phyloP scores from a whole-genome alignment of 768 basidiomycete species.

The Hypsizygus marmoreus region DNA sequence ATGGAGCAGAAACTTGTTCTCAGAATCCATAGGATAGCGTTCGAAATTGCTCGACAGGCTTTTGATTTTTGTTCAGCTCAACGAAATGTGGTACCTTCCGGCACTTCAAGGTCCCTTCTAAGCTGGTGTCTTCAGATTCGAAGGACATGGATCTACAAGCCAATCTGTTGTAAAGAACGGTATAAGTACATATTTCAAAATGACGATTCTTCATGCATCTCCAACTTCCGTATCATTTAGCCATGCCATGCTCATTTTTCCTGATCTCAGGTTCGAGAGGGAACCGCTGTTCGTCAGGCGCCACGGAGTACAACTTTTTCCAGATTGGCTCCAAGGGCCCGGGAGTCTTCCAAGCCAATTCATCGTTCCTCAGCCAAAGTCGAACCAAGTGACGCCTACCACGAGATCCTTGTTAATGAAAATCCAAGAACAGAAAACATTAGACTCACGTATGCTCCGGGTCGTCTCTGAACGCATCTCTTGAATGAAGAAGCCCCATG shows the following conservation, averaged over 20 bases:
- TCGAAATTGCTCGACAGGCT: too few species aligned
- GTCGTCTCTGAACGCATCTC: slow-evolving; percentile 45
- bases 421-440: slow-evolving; percentile 10
- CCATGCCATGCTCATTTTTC: slow-evolving; percentile 33
- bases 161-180: too few species aligned
- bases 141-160: too few species aligned
- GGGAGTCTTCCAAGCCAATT: slow-evolving; percentile 47
- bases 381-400: slow-evolving; percentile 45
- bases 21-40: too few species aligned
- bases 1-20: too few species aligned
- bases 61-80: too few species aligned
- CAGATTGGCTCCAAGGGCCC: slow-evolving; percentile 37
- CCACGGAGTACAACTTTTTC: slow-evolving; percentile 39
- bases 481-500: slow-evolving; percentile 43
- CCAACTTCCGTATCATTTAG: slow-evolving; percentile 21
- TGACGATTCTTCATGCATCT: too few species aligned
- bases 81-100: too few species aligned
- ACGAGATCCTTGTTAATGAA: too few species aligned
- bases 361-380: slow-evolving; percentile 48
- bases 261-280: slow-evolving; percentile 47
- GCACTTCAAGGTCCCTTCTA: too few species aligned
- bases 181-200: too few species aligned
- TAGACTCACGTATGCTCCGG: slow-evolving; percentile 40
- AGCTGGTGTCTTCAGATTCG: too few species aligned
- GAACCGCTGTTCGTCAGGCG: slow-evolving; percentile 45